Evolutionary conservation across 306 rosid species (phyloP).

Genomic region (Gynostemma pentaphyllum): DNA sequence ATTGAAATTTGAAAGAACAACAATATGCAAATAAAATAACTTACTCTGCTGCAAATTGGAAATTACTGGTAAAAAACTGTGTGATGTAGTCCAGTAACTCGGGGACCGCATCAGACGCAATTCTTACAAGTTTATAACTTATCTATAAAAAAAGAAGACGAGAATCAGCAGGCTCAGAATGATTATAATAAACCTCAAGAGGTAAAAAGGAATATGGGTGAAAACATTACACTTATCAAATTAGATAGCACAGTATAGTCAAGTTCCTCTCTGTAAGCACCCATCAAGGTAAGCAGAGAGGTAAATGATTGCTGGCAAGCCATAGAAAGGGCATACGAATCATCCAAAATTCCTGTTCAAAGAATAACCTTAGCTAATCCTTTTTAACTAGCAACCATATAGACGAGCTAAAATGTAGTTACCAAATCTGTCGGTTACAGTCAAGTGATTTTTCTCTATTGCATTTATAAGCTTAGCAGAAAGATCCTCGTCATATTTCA

Average conservation of each 20-base stretch:
- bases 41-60: slow-evolving; percentile 78
- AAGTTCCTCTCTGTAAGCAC: slow-evolving; percentile 66
- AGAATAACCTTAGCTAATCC: slow-evolving; percentile 15
- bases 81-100: slow-evolving; percentile 36
- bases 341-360: slow-evolving; percentile 77
- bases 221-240: slow-evolving; percentile 53
- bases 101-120: slow-evolving; percentile 79
- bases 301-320: slow-evolving; percentile 59
- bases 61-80: slow-evolving; percentile 45
- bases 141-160: slow-evolving; percentile 33
- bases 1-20: background rate
- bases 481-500: slow-evolving; percentile 74
- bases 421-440: slow-evolving; percentile 85
- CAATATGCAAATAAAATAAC: slow-evolving; percentile 10
- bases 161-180: slow-evolving; percentile 18
- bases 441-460: slow-evolving; percentile 47
- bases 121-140: slow-evolving; percentile 36
- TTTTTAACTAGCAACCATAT: slow-evolving; percentile 1
- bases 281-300: slow-evolving; percentile 71
- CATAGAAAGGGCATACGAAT: slow-evolving; percentile 70
- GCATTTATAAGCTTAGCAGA: slow-evolving; percentile 66
- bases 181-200: background rate
- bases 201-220: slow-evolving; percentile 9
- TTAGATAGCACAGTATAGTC: slow-evolving; percentile 78
- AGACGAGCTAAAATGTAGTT: slow-evolving; percentile 14